Percentiles rank a stretch among this genome's conserved stretches.
These are phyloP conservation scores for Tetrapisispora pingtungensis DNA, from an alignment of 805 yeast genomes.

Conservation along the genomic window DNA sequence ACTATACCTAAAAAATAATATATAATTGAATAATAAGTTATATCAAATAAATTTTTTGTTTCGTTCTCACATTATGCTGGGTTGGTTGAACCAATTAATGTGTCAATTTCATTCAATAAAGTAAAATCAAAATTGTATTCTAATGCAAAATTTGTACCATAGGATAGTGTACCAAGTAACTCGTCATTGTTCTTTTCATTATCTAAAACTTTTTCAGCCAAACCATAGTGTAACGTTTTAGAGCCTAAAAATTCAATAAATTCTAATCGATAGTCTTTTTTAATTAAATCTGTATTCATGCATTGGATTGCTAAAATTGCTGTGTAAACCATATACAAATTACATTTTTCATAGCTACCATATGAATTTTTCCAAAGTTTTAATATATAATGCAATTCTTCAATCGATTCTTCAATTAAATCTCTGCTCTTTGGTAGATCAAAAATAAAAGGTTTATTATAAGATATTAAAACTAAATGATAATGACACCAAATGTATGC, in stretches of 20 bases:
- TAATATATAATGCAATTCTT: slow-evolving; percentile 17
- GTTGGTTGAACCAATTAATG: slow-evolving; percentile 12
- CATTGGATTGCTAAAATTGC: slow-evolving; percentile 23
- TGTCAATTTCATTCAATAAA: slow-evolving; percentile 24
- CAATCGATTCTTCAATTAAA: slow-evolving; percentile 18
- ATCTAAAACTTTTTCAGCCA: slow-evolving; percentile 22
- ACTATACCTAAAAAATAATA: too few species aligned
- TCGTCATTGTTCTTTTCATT: slow-evolving; percentile 17
- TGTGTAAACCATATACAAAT: slow-evolving; percentile 22
- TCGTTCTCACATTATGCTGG: neutral
- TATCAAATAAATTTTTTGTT: too few species aligned
- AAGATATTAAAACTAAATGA: slow-evolving; percentile 44
- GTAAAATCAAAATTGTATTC: slow-evolving; percentile 26
- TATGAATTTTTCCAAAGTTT: slow-evolving; percentile 13
- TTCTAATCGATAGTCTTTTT: slow-evolving; percentile 8
- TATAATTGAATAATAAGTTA: too few species aligned
- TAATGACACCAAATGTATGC: slow-evolving; percentile 42
- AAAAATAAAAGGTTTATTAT: slow-evolving; percentile 44
- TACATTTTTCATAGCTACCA: slow-evolving; percentile 17
- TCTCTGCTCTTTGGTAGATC: slow-evolving; percentile 14
- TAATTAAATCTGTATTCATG: slow-evolving; percentile 17
- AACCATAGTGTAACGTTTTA: slow-evolving; percentile 19
- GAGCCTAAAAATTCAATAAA: slow-evolving; percentile 16
- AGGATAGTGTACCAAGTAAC: slow-evolving; percentile 20
- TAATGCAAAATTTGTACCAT: slow-evolving; percentile 24